These are phyloP conservation scores for Saccharomycopsis guyanensis DNA, from an alignment of 805 yeast species.

Conservation along the genomic window DNA sequence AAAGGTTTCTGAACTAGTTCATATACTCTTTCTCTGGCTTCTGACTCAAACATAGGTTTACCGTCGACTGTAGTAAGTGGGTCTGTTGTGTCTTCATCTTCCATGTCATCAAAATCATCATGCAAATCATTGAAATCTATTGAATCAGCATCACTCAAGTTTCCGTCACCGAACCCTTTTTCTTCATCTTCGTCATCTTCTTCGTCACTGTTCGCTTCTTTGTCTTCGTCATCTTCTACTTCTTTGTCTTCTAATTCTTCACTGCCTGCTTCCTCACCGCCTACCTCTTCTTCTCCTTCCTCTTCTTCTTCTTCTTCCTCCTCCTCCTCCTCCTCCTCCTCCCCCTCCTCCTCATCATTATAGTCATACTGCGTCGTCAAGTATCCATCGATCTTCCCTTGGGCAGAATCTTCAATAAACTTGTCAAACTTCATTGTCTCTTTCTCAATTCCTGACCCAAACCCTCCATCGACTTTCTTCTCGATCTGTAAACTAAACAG, in stretches of 20 bases:
- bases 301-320: conserved; percentile 16
- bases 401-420: conserved; percentile 35
- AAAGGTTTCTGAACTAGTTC: conserved; percentile 60
- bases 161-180: background rate
- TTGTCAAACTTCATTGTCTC: conserved; percentile 42
- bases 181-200: conserved; percentile 26
- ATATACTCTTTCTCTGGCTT: conserved; percentile 35
- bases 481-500: conserved; percentile 44
- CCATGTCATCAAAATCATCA: conserved; percentile 43
- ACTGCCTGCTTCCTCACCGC: background rate
- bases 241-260: conserved; percentile 43
- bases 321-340: conserved; percentile 22
- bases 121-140: conserved; percentile 37
- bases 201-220: conserved; percentile 21
- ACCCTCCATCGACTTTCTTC: conserved; percentile 50
- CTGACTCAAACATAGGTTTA: conserved; percentile 28
- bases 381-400: conserved; percentile 43
- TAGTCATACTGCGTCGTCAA: conserved; percentile 60
- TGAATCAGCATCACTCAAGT: conserved; percentile 27
- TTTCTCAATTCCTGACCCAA: conserved; percentile 57
- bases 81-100: no score
- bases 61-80: conserved; percentile 20
- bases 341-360: conserved; percentile 26
- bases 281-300: conserved; percentile 2
- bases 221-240: conserved; percentile 23